These are phyloP conservation scores for Antitrichia curtipendula DNA, from an alignment of 225 moss, liverwort and hornwort genomes.

Conservation along the genomic window DNA sequence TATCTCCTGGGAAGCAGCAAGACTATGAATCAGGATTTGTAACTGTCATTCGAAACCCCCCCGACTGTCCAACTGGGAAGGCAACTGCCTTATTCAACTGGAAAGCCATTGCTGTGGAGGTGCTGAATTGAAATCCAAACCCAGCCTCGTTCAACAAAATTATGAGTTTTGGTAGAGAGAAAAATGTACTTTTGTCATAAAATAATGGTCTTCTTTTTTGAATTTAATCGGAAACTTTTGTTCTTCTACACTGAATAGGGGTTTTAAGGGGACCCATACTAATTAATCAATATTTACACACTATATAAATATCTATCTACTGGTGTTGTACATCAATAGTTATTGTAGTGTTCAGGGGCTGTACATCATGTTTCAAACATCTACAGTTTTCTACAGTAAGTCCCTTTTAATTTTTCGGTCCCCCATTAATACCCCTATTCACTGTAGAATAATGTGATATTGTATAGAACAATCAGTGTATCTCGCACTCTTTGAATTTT, in stretches of 20 bases:
- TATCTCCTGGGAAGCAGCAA: background rate
- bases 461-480: background rate
- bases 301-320: too few species aligned
- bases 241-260: too few species aligned
- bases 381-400: too few species aligned
- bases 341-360: too few species aligned
- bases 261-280: too few species aligned
- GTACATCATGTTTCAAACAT: too few species aligned
- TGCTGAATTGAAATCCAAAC: background rate
- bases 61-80: background rate
- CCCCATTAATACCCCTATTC: too few species aligned
- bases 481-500: background rate
- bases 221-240: background rate
- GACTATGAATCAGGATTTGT: background rate
- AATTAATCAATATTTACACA: too few species aligned
- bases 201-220: background rate
- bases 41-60: background rate
- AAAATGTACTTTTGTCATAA: too few species aligned
- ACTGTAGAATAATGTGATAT: background rate
- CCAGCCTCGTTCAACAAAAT: background rate
- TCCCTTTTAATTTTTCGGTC: too few species aligned
- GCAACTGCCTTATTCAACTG: background rate
- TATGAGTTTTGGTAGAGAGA: too few species aligned
- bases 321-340: too few species aligned
- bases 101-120: constrained; percentile 9